phyloP scores from a whole-genome alignment of 192 early-diverging fungal species.

The Umbelopsis vinacea region DNA sequence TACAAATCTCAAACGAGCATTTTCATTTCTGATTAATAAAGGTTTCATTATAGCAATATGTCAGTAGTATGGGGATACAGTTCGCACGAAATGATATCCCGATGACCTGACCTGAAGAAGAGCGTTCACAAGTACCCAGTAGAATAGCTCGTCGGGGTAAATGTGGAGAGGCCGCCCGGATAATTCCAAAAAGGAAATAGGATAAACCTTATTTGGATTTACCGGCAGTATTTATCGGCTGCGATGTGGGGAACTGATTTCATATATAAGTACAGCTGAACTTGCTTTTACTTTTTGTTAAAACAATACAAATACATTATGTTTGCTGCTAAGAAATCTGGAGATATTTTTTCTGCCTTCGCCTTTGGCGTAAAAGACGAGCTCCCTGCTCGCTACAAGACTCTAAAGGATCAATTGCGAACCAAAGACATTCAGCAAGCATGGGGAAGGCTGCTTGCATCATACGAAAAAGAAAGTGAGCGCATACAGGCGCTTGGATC shows the following conservation, averaged over 20 bases:
- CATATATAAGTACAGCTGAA: background rate
- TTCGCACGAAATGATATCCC: too few species aligned
- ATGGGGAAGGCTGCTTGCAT: slow-evolving; percentile 16
- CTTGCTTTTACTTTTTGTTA: background rate
- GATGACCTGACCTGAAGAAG: too few species aligned
- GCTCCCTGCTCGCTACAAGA: slow-evolving; percentile 30
- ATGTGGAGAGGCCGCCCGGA: background rate
- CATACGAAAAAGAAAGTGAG: slow-evolving; percentile 25
- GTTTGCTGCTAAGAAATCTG: slow-evolving; percentile 15
- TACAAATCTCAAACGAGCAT: too few species aligned
- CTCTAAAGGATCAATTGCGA: slow-evolving; percentile 29
- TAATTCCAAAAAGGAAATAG: background rate
- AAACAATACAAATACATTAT: background rate
- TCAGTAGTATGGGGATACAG: too few species aligned
- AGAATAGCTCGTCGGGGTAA: background rate
- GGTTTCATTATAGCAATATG: too few species aligned
- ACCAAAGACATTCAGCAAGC: slow-evolving; percentile 7
- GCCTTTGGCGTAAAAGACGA: slow-evolving; percentile 23
- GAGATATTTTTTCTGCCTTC: slow-evolving; percentile 34
- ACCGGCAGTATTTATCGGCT: background rate
- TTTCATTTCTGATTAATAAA: too few species aligned
- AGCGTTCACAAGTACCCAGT: too few species aligned
- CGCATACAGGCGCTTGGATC: slow-evolving; percentile 30
- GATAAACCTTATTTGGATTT: background rate
- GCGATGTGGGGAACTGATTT: background rate